Evolutionary conservation across 2,329 filamentous ascomycete species (phyloP).

Genomic region (Madurella fahalii): DNA sequence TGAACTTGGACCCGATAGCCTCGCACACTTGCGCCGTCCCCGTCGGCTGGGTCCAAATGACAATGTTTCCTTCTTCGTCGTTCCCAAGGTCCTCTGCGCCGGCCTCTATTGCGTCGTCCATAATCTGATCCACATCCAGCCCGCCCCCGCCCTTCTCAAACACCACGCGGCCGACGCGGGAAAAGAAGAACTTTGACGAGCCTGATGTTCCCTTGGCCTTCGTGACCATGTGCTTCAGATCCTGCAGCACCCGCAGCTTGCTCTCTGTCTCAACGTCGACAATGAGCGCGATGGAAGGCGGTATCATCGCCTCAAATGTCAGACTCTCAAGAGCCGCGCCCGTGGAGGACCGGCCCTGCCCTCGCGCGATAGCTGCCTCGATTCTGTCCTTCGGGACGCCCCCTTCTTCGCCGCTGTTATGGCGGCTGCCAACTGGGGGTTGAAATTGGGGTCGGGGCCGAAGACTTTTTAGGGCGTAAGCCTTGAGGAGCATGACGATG

Average conservation of each 20-base stretch:
- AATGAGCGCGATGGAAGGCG: slow-evolving; percentile 71
- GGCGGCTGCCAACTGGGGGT: slow-evolving; percentile 69
- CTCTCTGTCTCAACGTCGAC: slow-evolving; percentile 84
- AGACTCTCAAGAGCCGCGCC: slow-evolving; percentile 74
- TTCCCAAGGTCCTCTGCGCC: slow-evolving; percentile 71
- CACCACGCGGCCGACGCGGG: slow-evolving; percentile 69
- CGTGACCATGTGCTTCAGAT: slow-evolving; percentile 69
- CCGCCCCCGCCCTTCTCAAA: slow-evolving; percentile 57
- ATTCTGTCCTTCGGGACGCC: slow-evolving; percentile 81
- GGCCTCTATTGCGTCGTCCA: slow-evolving; percentile 79
- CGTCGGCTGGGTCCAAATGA: slow-evolving; percentile 66
- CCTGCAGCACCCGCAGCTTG: slow-evolving; percentile 67
- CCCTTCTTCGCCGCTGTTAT: slow-evolving; percentile 77
- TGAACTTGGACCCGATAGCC: slow-evolving; percentile 57
- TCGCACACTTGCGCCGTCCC: slow-evolving; percentile 62
- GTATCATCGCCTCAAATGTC: slow-evolving; percentile 76
- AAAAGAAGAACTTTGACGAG: slow-evolving; percentile 79
- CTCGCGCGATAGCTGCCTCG: slow-evolving; percentile 79
- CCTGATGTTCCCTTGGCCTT: slow-evolving; percentile 65
- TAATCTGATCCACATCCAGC: slow-evolving; percentile 65
- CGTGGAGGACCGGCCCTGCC: slow-evolving; percentile 74
- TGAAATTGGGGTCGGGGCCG: slow-evolving; percentile 68
- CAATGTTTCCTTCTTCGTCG: slow-evolving; percentile 64
- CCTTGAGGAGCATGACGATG: slow-evolving; percentile 10
- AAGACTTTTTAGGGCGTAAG: slow-evolving; percentile 51